Conservation (phyloP, 371 early-diverging fungal genomes). For the Paramicrosporidium saccamoebae region DNA sequence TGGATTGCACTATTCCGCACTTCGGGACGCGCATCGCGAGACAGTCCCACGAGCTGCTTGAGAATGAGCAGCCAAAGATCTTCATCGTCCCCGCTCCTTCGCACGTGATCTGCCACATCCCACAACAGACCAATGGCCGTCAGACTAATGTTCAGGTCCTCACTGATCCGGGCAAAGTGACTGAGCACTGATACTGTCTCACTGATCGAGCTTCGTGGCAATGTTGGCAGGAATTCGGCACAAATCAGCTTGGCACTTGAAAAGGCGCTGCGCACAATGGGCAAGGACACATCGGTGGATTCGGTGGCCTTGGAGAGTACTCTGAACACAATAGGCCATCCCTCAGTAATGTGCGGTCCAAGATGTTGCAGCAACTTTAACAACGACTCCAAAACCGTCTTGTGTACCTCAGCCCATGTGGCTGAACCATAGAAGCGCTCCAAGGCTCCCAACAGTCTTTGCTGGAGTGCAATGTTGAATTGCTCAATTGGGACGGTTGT, state of each 20-base stretch:
- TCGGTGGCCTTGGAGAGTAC: neutral
- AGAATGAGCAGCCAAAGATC: conserved; percentile 55
- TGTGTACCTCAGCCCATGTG: conserved; percentile 26
- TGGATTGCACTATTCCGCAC: conserved; percentile 77
- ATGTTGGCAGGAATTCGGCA: conserved; percentile 51
- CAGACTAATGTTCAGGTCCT: conserved; percentile 73
- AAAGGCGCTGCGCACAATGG: conserved; percentile 52
- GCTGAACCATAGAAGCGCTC: neutral
- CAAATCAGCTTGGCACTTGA: conserved; percentile 78
- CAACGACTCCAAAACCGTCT: conserved; percentile 49
- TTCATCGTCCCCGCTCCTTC: conserved; percentile 11
- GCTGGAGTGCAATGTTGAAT: too few species aligned
- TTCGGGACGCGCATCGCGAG: conserved; percentile 57
- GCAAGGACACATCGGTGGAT: conserved; percentile 6
- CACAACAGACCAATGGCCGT: conserved; percentile 72
- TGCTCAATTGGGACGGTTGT: too few species aligned
- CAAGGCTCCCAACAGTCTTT: neutral
- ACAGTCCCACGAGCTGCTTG: conserved; percentile 34
- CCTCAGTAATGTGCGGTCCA: conserved; percentile 47
- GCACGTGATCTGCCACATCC: conserved; percentile 26
- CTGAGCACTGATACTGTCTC: conserved; percentile 48
- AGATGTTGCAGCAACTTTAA: conserved; percentile 56
- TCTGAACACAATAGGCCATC: conserved; percentile 65
- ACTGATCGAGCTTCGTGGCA: conserved; percentile 31
- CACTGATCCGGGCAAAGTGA: conserved; percentile 40